phyloP scores from a whole-genome alignment of 805 yeast genomes.

The Zygotorulaspora chibaensis region DNA sequence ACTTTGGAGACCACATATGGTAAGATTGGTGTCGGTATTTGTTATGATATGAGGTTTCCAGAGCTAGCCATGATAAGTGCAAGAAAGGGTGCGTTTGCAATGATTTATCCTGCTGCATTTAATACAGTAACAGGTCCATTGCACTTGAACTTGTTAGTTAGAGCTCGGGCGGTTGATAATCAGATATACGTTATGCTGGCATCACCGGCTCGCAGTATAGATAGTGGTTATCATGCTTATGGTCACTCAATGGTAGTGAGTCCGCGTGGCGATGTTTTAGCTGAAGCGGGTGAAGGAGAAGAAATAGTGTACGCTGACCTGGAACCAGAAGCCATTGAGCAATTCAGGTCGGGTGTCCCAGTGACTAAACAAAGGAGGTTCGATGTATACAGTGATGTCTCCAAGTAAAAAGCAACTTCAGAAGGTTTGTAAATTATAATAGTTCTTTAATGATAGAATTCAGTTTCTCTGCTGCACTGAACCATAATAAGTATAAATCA shows the following conservation, averaged over 20 bases:
- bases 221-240: slow-evolving; percentile 54
- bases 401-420: slow-evolving; percentile 11
- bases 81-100: slow-evolving; percentile 63
- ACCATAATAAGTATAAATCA: too few species aligned
- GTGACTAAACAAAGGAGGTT: slow-evolving; percentile 66
- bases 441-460: too few species aligned
- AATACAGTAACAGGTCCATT: slow-evolving; percentile 83
- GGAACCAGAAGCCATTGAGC: slow-evolving; percentile 54
- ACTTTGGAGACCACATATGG: slow-evolving; percentile 37
- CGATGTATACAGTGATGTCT: slow-evolving; percentile 44
- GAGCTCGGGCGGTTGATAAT: slow-evolving; percentile 71
- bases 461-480: too few species aligned
- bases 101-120: slow-evolving; percentile 82
- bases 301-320: slow-evolving; percentile 71
- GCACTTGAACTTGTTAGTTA: slow-evolving; percentile 75
- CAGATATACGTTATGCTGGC: slow-evolving; percentile 71
- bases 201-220: slow-evolving; percentile 80
- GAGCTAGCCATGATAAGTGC: slow-evolving; percentile 70
- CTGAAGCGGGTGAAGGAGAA: slow-evolving; percentile 79
- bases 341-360: slow-evolving; percentile 64
- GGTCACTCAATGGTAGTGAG: slow-evolving; percentile 64
- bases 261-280: slow-evolving; percentile 56
- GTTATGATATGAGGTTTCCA: slow-evolving; percentile 79
- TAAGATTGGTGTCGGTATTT: slow-evolving; percentile 79
- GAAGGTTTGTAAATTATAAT: too few species aligned